A percentile compares a stretch with the other conserved stretches of the same genome.
phyloP scores from a whole-genome alignment of 768 basidiomycete genomes.

The Suillus brevipes region DNA sequence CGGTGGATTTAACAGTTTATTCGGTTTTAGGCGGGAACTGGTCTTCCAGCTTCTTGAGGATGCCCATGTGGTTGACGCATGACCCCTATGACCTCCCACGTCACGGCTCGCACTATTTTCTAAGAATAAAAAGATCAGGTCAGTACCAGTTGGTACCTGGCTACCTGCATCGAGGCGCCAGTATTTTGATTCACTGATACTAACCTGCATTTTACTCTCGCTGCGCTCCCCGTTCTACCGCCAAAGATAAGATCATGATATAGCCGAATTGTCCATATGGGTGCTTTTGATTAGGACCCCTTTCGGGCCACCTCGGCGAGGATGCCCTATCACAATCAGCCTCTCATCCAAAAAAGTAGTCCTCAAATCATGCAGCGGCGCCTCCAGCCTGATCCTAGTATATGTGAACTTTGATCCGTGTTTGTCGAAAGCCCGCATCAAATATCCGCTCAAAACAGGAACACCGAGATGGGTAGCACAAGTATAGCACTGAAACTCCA shows the following conservation, averaged over 20 bases:
- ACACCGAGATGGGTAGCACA: not conserved
- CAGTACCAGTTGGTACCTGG: not conserved
- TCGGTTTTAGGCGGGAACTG: not conserved
- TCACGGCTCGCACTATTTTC: not conserved
- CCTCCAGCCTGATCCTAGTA: not conserved
- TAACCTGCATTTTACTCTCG: not conserved
- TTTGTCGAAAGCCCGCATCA: not conserved
- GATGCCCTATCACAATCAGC: conserved; percentile 1
- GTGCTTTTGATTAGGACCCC: not conserved
- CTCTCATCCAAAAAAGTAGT: not conserved
- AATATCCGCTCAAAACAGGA: not conserved
- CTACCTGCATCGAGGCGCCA: not conserved
- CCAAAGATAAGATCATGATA: not conserved
- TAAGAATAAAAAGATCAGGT: not conserved
- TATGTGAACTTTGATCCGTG: not conserved
- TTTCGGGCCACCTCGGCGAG: not conserved
- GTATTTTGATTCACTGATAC: not conserved
- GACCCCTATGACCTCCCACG: conserved; percentile 2
- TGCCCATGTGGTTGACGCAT: not conserved
- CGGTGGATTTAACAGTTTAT: not conserved
- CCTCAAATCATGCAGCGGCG: not conserved
- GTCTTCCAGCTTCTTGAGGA: not conserved
- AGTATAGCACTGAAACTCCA: not conserved
- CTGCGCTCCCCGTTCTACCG: not conserved
- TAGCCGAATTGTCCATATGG: not conserved